phyloP scores from a whole-genome alignment of 495 filamentous ascomycete genomes.

The Antarctomyces pellizariae region DNA sequence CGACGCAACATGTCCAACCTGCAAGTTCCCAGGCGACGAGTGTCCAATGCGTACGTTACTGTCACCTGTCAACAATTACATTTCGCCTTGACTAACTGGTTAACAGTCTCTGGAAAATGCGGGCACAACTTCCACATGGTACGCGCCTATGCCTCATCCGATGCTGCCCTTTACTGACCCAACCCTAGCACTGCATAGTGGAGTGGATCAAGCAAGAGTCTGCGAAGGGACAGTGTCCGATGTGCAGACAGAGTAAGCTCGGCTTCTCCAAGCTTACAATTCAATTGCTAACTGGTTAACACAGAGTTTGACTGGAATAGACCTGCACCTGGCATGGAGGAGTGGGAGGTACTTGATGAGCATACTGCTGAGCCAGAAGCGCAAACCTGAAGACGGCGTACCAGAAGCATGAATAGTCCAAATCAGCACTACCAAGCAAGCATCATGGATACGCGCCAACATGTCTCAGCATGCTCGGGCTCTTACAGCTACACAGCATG shows the following conservation, averaged over 20 bases:
- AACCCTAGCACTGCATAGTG: conserved; percentile 64
- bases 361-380: no score
- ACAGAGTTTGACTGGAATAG: conserved; percentile 56
- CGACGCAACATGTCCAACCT: conserved; percentile 90
- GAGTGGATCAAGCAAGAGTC: conserved; percentile 92
- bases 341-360: no score
- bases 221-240: conserved; percentile 83
- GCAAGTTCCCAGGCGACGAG: conserved; percentile 94
- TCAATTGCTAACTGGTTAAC: conserved; percentile 1
- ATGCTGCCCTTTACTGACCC: not conserved
- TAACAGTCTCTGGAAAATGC: conserved; percentile 74
- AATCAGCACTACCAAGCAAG: no score
- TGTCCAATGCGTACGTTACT: conserved; percentile 56
- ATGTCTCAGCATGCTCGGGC: no score
- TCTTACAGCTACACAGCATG: no score
- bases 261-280: conserved; percentile 1
- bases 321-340: no score
- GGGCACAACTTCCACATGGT: conserved; percentile 97
- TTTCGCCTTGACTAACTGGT: conserved; percentile 1
- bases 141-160: conserved; percentile 6
- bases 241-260: conserved; percentile 82
- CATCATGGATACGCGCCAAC: no score
- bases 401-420: no score
- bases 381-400: no score
- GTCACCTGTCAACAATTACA: conserved; percentile 1